Percentiles rank a stretch among this genome's conserved stretches.
Evolutionary conservation across 352 stramenopile species (phyloP).

Genomic region (Lagenidium sp.): DNA sequence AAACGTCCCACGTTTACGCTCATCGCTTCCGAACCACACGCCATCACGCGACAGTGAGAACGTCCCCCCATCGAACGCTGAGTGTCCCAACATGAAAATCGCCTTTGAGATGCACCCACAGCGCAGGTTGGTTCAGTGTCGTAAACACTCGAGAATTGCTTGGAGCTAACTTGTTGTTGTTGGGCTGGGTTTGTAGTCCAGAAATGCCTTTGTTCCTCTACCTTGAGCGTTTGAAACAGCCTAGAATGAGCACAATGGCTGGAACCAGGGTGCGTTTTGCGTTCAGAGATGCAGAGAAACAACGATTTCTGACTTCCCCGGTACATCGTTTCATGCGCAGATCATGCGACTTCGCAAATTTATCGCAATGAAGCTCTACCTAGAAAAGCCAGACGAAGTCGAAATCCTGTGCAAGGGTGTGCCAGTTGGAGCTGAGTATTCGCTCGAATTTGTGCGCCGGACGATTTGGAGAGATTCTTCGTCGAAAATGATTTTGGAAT

Average conservation of each 20-base stretch:
- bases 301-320: neutral
- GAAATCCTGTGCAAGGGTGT: slow-evolving; percentile 42
- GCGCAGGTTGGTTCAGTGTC: slow-evolving; percentile 13
- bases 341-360: slow-evolving; percentile 59
- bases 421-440: slow-evolving; percentile 43
- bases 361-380: slow-evolving; percentile 32
- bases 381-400: slow-evolving; percentile 31
- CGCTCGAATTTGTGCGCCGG: slow-evolving; percentile 54
- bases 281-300: too few relatives aligned
- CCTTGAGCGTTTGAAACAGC: neutral
- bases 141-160: neutral
- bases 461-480: slow-evolving; percentile 38
- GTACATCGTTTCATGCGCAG: slow-evolving; percentile 10
- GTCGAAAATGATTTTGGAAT: slow-evolving; percentile 49
- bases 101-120: slow-evolving; percentile 21
- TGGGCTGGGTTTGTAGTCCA: slow-evolving; percentile 3
- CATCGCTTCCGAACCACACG: too few relatives aligned
- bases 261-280: too few relatives aligned
- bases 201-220: neutral
- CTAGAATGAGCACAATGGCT: too few relatives aligned
- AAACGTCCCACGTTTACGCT: too few relatives aligned
- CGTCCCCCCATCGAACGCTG: neutral
- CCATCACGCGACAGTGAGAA: too few relatives aligned
- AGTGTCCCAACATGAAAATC: neutral
- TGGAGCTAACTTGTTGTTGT: slow-evolving; percentile 1